A percentile compares a stretch with the other conserved stretches of the same genome.
phyloP scores from a whole-genome alignment of 495 filamentous ascomycete species.

The Xylaria venustula region DNA sequence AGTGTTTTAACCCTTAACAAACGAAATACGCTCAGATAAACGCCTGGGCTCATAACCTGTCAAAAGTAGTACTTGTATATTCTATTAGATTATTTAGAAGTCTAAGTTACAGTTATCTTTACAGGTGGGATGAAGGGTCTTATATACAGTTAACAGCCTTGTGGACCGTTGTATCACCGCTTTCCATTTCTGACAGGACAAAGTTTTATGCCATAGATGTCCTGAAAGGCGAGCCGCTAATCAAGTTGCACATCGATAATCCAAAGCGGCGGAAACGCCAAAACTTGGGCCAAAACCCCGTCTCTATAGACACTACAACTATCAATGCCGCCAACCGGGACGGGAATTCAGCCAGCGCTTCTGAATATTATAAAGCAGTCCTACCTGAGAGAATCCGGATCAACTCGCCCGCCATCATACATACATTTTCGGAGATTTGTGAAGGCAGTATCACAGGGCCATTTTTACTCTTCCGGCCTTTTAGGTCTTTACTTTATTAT shows the following conservation, averaged over 20 bases:
- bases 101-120: too few relatives aligned
- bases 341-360: too few relatives aligned
- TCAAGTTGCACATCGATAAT: neutral
- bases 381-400: slow-evolving; percentile 2
- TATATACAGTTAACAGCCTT: too few relatives aligned
- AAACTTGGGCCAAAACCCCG: neutral
- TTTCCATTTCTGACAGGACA: too few relatives aligned
- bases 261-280: neutral
- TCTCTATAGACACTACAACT: neutral
- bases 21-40: too few relatives aligned
- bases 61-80: too few relatives aligned
- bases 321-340: too few relatives aligned
- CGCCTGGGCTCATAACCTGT: too few relatives aligned
- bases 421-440: neutral
- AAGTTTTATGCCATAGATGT: neutral
- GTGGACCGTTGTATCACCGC: too few relatives aligned
- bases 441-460: neutral
- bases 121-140: too few relatives aligned
- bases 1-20: too few relatives aligned
- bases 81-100: too few relatives aligned
- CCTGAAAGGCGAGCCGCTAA: neutral
- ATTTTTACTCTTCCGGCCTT: neutral
- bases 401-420: neutral
- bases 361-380: neutral
- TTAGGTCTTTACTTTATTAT: neutral